Conservation (phyloP, 768 basidiomycete species). For the Agrocybe chaxingu region DNA sequence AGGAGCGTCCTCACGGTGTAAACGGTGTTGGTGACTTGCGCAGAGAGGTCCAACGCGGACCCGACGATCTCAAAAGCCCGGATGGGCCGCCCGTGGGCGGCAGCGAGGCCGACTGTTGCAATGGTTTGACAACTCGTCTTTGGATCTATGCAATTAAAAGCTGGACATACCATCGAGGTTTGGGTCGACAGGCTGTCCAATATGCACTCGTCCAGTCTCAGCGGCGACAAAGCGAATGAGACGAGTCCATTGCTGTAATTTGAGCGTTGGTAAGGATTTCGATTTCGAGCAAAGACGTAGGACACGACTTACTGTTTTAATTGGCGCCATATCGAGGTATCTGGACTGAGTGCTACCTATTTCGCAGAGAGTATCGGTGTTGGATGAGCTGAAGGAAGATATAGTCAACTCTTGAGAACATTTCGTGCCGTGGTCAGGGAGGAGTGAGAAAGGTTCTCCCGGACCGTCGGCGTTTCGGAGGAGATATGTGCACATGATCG, state of each 20-base stretch:
- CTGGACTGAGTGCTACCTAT: too few relatives aligned
- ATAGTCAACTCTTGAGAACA: too few relatives aligned
- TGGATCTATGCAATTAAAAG: not conserved
- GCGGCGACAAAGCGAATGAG: slow-evolving; percentile 79
- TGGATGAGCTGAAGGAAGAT: not conserved
- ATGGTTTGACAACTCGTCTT: not conserved
- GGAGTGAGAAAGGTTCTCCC: too few relatives aligned
- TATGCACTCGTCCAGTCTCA: slow-evolving; percentile 71
- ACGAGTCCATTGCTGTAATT: slow-evolving; percentile 65
- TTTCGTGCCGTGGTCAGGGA: too few relatives aligned
- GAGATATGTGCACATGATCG: too few relatives aligned
- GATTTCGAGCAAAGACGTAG: not conserved
- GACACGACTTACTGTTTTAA: slow-evolving; percentile 44
- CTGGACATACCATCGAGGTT: slow-evolving; percentile 52
- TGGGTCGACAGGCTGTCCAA: slow-evolving; percentile 73
- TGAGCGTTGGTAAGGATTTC: not conserved
- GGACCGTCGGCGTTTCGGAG: too few relatives aligned
- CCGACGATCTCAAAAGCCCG: slow-evolving; percentile 72
- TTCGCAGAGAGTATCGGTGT: not conserved
- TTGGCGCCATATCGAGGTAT: slow-evolving; percentile 45
- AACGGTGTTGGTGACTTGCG: slow-evolving; percentile 58
- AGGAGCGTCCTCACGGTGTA: slow-evolving; percentile 73
- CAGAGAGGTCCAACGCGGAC: slow-evolving; percentile 61
- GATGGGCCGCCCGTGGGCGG: slow-evolving; percentile 50
- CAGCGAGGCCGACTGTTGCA: slow-evolving; percentile 56